Conservation (phyloP, 495 filamentous ascomycete genomes). For the Apodospora peruviana region DNA sequence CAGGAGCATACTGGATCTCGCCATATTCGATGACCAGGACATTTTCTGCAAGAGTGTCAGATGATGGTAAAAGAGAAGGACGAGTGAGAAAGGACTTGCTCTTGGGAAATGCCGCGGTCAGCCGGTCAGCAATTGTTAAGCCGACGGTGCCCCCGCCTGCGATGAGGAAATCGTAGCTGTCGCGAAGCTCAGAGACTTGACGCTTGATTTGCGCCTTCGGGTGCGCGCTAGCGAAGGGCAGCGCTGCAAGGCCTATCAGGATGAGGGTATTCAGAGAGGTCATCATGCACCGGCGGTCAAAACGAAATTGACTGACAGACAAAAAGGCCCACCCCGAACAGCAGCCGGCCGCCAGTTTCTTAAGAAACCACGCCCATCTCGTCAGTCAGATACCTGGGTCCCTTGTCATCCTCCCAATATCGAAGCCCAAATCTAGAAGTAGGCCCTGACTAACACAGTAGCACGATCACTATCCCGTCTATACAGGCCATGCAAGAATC, state of each 20-base stretch:
- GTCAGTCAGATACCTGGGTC: too few relatives aligned
- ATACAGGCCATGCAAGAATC: too few relatives aligned
- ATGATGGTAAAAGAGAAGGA: too few relatives aligned
- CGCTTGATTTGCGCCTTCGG: slow-evolving; percentile 4
- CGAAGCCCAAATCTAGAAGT: too few relatives aligned
- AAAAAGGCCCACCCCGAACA: too few relatives aligned
- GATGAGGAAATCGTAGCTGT: slow-evolving; percentile 33
- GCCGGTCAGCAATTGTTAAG: slow-evolving; percentile 33
- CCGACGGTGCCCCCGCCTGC: slow-evolving; percentile 36
- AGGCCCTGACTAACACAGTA: too few relatives aligned
- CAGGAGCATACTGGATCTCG: slow-evolving; percentile 7
- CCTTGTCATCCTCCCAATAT: too few relatives aligned
- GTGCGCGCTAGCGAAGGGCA: not conserved
- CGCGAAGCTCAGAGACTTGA: slow-evolving; percentile 14
- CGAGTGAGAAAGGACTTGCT: not conserved
- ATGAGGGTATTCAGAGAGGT: not conserved
- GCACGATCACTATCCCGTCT: too few relatives aligned
- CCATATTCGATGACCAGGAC: slow-evolving; percentile 10
- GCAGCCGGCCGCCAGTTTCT: too few relatives aligned
- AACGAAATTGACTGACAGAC: too few relatives aligned
- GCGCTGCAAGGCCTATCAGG: not conserved
- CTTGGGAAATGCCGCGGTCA: slow-evolving; percentile 16
- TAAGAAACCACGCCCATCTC: too few relatives aligned
- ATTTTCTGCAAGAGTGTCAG: not conserved
- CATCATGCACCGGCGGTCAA: too few relatives aligned